Evolutionary conservation across 108 stramenopile genomes (phyloP), one percentile per base, ranked within the genome.

Genomic region (Cyclostephanos tholiformis): DNA sequence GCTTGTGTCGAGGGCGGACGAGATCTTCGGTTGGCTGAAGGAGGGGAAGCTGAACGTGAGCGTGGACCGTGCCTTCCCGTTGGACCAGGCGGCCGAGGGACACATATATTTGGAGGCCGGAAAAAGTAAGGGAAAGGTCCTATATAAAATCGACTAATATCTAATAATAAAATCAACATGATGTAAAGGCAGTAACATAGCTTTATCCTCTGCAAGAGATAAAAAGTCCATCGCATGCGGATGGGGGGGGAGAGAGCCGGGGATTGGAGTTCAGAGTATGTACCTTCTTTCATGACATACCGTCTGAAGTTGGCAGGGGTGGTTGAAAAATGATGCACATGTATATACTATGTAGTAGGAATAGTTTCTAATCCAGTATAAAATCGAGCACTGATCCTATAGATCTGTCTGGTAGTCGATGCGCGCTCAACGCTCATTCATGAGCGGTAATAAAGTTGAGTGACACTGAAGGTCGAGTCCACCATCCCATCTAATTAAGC

Each of bases 71-170:
- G 50, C 52, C 11, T 85, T 89, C 71, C 58, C 71, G 39, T 77
- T 89, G 36, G 84, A 86, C 17, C 50, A 89, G 9, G 84, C 84
- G 61, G 63, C 75, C 23, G 76, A 85, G 22, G 88, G 82, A 10
- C 88, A 89, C 65, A 36, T 75, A 29, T 86, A 83, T 53, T 55
- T 89, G 60, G 86, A 89, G 64, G 60, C 67, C 19, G 88, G 88
- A 13, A 73, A 71, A 36, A 85, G 80, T 22, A 84, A 74, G 71
- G 88, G 88, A 41, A 89, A 89, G 76, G 78, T 89, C 13, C 57
- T 89, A 13, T 82, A 72, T 41, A 38, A 67, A 56, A 78, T 82
- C 60, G 74, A 74, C 46, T 75, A 72, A 62, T 3, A 38, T 46
- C 14, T 3, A 41, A 32, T 32, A 41, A 41, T 41, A 1, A 41